These are phyloP conservation scores for Lasiodiplodia citricola DNA, from an alignment of 2,329 filamentous ascomycete species.

Conservation along the genomic window DNA sequence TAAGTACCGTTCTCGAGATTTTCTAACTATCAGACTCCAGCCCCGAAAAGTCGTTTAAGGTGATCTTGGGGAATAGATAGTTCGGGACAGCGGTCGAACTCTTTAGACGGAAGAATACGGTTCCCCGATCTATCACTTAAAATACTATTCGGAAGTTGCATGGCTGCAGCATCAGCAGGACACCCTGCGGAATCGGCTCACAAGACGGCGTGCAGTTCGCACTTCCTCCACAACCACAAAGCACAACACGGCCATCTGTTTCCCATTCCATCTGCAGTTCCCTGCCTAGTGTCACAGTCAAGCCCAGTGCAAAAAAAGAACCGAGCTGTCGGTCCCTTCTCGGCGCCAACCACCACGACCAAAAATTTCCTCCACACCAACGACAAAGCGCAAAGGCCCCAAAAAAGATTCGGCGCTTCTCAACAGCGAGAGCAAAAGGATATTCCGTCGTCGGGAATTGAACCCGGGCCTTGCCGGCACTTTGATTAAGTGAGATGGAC, in stretches of 20 bases:
- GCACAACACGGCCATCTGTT: background rate
- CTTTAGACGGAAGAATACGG: too few relatives aligned
- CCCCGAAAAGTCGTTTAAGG: too few relatives aligned
- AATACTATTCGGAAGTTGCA: too few relatives aligned
- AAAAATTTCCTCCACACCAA: background rate
- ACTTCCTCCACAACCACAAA: too few relatives aligned
- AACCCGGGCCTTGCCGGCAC: slow-evolving; percentile 12
- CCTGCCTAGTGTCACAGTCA: background rate
- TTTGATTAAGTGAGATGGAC: slow-evolving; percentile 1
- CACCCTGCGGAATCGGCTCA: too few relatives aligned
- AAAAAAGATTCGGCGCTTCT: background rate
- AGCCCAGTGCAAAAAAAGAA: background rate
- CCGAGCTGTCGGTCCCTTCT: background rate
- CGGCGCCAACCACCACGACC: background rate
- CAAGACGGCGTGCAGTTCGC: too few relatives aligned
- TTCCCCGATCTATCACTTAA: too few relatives aligned
- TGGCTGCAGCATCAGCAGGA: too few relatives aligned
- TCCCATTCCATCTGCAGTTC: background rate
- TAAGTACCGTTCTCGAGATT: too few relatives aligned
- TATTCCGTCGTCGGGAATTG: slow-evolving; percentile 5
- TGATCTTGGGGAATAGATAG: too few relatives aligned
- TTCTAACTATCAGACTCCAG: too few relatives aligned
- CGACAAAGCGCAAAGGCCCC: background rate
- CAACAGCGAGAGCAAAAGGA: background rate
- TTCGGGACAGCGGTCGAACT: too few relatives aligned